Evolutionary conservation across 2,329 filamentous ascomycete genomes (phyloP).

Genomic region (Daldinia sp.): DNA sequence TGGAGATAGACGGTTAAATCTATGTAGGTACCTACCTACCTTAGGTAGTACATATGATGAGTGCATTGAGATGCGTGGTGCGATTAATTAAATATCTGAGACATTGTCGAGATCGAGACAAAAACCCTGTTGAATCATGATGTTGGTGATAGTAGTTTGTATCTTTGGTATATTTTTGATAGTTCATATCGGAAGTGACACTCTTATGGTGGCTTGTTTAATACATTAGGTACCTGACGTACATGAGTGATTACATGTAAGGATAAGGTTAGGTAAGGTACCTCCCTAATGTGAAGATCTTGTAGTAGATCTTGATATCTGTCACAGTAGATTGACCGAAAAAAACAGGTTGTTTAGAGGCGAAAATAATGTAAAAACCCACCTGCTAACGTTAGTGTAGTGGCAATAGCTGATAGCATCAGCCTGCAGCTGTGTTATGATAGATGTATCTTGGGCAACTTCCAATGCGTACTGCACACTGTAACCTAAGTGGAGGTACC

Average conservation of each 20-base stretch:
- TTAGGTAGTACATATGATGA: neutral
- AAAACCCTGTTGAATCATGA: neutral
- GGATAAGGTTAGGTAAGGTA: neutral
- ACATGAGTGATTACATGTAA: too few species aligned
- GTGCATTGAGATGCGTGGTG: neutral
- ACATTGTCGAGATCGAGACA: neutral
- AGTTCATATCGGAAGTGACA: neutral
- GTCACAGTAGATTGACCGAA: neutral
- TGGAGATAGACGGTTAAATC: neutral
- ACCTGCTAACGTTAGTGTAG: neutral
- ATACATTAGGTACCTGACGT: neutral
- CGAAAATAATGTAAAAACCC: neutral
- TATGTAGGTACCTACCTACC: too few species aligned
- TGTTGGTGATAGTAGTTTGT: neutral
- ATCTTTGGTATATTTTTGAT: neutral
- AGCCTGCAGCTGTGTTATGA: neutral
- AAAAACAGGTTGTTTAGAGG: neutral
- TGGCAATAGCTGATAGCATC: slow-evolving; percentile 1
- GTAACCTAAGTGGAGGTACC: neutral
- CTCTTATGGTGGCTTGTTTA: neutral
- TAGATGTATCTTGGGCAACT: neutral
- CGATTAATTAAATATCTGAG: neutral
- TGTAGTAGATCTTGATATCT: too few species aligned
- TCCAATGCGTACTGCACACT: neutral
- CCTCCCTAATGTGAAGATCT: neutral